phyloP scores from a whole-genome alignment of 345 rosid genomes.

The Melaleuca alternifolia region DNA sequence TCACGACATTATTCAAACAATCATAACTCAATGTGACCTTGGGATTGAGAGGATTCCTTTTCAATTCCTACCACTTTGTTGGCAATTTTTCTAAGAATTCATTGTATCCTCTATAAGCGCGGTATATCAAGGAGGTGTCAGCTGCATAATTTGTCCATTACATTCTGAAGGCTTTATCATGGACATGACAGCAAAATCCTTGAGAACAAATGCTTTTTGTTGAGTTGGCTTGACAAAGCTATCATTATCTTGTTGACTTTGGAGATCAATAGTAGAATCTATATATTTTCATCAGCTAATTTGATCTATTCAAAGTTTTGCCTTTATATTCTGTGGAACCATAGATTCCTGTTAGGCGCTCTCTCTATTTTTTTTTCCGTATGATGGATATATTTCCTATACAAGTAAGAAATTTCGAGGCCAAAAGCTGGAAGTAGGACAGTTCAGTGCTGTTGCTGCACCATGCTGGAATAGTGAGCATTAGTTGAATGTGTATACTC shows the following conservation, averaged over 20 bases:
- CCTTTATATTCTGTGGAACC: not conserved
- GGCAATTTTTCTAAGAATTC: not conserved
- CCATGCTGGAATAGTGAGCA: not conserved
- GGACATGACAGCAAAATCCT: not conserved
- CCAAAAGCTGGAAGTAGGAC: not conserved
- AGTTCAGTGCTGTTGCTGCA: not conserved
- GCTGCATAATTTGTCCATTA: not conserved
- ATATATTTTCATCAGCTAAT: not conserved
- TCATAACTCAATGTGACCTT: not conserved
- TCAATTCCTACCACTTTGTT: not conserved
- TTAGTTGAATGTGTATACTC: not conserved
- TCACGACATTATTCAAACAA: not conserved
- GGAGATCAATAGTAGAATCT: not conserved
- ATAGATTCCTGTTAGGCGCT: not conserved
- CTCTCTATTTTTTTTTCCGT: not conserved
- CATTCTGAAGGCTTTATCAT: not conserved
- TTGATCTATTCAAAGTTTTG: not conserved
- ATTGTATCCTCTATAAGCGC: not conserved
- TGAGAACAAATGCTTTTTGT: not conserved
- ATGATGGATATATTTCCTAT: not conserved
- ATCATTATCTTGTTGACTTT: not conserved
- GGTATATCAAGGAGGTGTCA: not conserved
- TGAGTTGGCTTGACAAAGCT: not conserved
- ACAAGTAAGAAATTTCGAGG: not conserved
- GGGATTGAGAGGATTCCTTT: not conserved